These are phyloP conservation scores for Neofusicoccum kwambonambiense DNA, from an alignment of 2,329 filamentous ascomycete species.

Conservation along the genomic window DNA sequence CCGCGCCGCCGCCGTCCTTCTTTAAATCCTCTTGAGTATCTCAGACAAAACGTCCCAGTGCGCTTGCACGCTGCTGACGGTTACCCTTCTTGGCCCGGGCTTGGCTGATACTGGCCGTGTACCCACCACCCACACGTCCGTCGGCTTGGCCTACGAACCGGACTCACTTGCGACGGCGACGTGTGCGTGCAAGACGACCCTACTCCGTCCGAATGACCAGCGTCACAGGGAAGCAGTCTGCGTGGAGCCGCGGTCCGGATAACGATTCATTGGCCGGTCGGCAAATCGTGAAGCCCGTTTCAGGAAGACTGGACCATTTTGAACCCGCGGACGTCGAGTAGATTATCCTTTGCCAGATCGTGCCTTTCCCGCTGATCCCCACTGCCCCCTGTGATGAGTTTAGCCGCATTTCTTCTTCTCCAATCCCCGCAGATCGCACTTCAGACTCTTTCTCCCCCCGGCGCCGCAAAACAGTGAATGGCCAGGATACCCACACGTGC, in stretches of 20 bases:
- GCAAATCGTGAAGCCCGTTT: not conserved
- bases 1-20: not conserved
- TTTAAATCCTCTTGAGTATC: not conserved
- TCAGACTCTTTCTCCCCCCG: not conserved
- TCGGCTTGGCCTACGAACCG: not conserved
- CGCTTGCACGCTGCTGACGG: not conserved
- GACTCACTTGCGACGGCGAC: not conserved
- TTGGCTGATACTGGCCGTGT: constrained; percentile 12
- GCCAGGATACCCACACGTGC: not conserved
- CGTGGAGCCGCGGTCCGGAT: not conserved
- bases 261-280: not conserved
- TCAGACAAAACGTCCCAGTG: not conserved
- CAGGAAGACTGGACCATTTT: not conserved
- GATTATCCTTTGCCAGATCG: not conserved
- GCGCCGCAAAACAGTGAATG: not conserved
- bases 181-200: not conserved
- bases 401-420: not conserved
- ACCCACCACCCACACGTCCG: not conserved
- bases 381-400: not conserved
- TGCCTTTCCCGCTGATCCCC: not conserved
- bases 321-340: not conserved
- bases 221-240: not conserved
- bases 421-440: not conserved
- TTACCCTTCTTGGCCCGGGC: not conserved
- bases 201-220: not conserved